phyloP scores from a whole-genome alignment of 805 yeast genomes.

The Lachancea thermotolerans region DNA sequence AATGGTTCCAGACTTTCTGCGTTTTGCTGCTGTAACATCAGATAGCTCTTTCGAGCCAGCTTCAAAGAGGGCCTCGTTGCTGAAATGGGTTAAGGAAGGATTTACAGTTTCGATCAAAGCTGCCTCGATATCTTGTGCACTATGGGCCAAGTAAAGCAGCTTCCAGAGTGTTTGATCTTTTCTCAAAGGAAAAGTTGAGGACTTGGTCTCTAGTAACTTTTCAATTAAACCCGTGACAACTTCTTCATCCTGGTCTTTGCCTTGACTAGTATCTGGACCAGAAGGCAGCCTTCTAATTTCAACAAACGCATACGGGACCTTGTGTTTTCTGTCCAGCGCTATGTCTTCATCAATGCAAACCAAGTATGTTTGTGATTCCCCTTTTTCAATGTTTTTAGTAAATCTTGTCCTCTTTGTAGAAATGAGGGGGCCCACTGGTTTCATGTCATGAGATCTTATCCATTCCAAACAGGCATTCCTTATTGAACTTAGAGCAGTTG shows the following conservation, averaged over 20 bases:
- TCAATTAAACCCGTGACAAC: constrained; percentile 5
- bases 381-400: constrained; percentile 9
- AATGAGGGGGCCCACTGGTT: constrained; percentile 10
- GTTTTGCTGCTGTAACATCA: neutral
- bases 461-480: constrained; percentile 25
- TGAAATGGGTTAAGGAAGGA: neutral
- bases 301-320: constrained; percentile 19
- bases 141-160: constrained; percentile 8
- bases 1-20: neutral
- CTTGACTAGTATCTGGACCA: neutral
- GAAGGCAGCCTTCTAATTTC: constrained; percentile 12
- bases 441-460: constrained; percentile 20
- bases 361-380: constrained; percentile 11
- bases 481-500: constrained; percentile 8
- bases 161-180: constrained; percentile 20
- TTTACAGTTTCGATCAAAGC: constrained; percentile 11
- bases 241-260: neutral
- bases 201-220: constrained; percentile 17
- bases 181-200: constrained; percentile 19
- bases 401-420: constrained; percentile 26
- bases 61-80: neutral
- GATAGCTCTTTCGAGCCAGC: constrained; percentile 1
- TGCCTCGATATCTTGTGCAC: constrained; percentile 11
- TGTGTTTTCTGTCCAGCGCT: constrained; percentile 6
- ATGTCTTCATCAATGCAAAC: constrained; percentile 25